phyloP scores from a whole-genome alignment of 768 basidiomycete genomes.

The Tricholoma sp. region DNA sequence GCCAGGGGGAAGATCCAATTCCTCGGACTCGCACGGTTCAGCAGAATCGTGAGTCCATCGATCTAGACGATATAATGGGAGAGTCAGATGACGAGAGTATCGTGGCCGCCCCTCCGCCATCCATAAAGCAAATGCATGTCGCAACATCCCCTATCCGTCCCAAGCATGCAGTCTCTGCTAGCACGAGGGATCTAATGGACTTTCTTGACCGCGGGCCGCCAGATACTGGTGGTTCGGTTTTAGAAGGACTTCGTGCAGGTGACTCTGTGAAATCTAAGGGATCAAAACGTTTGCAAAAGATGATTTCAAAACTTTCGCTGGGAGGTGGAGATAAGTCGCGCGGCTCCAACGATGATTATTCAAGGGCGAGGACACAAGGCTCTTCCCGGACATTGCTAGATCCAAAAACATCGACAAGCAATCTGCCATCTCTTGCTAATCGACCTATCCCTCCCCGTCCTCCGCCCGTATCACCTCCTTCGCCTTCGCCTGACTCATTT shows the following conservation, averaged over 20 bases:
- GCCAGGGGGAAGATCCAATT: constrained; percentile 27
- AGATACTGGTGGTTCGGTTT: constrained; percentile 39
- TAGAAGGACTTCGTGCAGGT: constrained; percentile 19
- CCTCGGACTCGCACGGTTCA: constrained; percentile 47
- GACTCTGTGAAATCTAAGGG: constrained; percentile 46
- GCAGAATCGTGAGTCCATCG: constrained; percentile 61
- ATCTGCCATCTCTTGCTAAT: constrained; percentile 49
- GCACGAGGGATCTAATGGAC: constrained; percentile 52
- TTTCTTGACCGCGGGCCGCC: constrained; percentile 54
- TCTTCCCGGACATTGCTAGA: constrained; percentile 16
- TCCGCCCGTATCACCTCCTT: constrained; percentile 42
- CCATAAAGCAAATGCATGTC: constrained; percentile 2
- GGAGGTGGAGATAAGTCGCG: constrained; percentile 35
- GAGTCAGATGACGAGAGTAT: constrained; percentile 59
- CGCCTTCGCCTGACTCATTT: constrained; percentile 35
- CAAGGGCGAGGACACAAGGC: constrained; percentile 9
- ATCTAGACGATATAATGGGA: constrained; percentile 72
- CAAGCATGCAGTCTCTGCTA: constrained; percentile 29
- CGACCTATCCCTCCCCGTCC: constrained; percentile 59
- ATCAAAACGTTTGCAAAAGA: constrained; percentile 65
- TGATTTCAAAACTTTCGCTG: constrained; percentile 75
- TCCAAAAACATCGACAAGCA: constrained; percentile 30
- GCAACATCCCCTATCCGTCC: constrained; percentile 17
- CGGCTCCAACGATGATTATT: constrained; percentile 14
- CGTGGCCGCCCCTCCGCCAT: constrained; percentile 13